Evolutionary conservation across 495 filamentous ascomycete species (phyloP), one percentile per base, ranked within the genome.

Genomic region (Hyaloscypha variabilis): DNA sequence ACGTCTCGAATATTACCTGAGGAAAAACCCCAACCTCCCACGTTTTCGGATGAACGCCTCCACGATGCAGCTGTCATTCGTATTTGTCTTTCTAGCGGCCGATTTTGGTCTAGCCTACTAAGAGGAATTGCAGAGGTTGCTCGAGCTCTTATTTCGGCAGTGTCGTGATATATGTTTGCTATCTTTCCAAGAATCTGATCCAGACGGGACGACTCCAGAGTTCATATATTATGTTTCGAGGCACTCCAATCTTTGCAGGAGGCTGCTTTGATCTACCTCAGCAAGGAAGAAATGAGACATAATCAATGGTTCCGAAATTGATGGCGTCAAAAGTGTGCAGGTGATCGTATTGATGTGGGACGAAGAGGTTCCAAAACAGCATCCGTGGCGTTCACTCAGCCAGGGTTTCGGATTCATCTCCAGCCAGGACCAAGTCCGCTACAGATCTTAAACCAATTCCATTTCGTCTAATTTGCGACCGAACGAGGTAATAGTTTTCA

Each of bases 271-370:
- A 34, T 6, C 29, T n/a, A n/a, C 29, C 28, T 19, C n/a, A n/a
- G 26, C 29, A 28, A 34, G 54, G 54, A 29, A 19, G 19, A 34
- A 1, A 29, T 19, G 29, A 57, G 19, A 21, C 4, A 4, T 54
- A 29, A 6, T 29, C 14, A 17, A 29, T 21, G 4, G 29, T 57
- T n/a, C 29, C 29, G 54, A 57, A 5, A 29, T 57, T 30, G n/a
- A 29, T 57, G 54, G 54, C 54, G 54, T 29, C 19, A 21, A 57
- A 29, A 21, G 21, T 59, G n/a, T 59, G 57, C 57, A 59, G 57
- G 21, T 25, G 57, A 59, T 46, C 39, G 39, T 4, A 46, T 46
- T 54, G 23, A 54, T 25, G 26, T 54, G 3, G 26, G 19, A n/a
- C 5, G 21, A 54, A 0, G 10, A 25, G 51, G 8, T 29, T 10